Conservation (phyloP, 495 filamentous ascomycete species). For the Penicillium maclennaniae region DNA sequence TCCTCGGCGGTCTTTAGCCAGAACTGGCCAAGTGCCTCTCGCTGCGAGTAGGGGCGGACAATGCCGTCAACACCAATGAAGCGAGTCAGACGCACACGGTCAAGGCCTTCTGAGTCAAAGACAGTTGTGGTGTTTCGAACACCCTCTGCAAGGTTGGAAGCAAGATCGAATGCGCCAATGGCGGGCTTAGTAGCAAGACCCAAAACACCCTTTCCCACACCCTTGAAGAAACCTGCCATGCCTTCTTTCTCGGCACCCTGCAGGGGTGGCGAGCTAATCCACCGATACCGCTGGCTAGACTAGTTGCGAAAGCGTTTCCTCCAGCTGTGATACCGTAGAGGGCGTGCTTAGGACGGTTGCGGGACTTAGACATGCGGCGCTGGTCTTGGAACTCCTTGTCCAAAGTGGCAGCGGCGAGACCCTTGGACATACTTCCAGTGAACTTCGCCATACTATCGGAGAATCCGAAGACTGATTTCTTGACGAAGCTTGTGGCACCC, state of each 20-base stretch:
- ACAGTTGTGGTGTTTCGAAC: constrained; percentile 98
- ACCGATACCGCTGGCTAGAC: constrained; percentile 87
- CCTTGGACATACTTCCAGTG: constrained; percentile 95
- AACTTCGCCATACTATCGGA: constrained; percentile 95
- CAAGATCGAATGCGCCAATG: constrained; percentile 94
- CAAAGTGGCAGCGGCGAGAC: constrained; percentile 86
- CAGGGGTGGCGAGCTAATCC: constrained; percentile 86
- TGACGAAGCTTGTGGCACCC: constrained; percentile 93
- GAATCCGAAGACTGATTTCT: constrained; percentile 96
- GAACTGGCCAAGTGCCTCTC: constrained; percentile 94
- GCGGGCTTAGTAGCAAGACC: constrained; percentile 94
- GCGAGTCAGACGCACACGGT: constrained; percentile 85
- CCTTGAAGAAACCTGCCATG: constrained; percentile 90
- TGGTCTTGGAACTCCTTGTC: constrained; percentile 99
- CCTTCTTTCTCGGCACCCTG: constrained; percentile 97
- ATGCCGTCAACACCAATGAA: constrained; percentile 91
- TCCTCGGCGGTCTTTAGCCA: constrained; percentile 98
- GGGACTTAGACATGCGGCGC: constrained; percentile 85
- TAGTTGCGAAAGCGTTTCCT: constrained; percentile 89
- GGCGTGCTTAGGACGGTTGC: constrained; percentile 94
- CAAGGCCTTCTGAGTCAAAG: constrained; percentile 89
- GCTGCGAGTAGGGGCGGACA: constrained; percentile 90
- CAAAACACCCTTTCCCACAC: constrained; percentile 90
- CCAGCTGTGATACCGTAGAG: constrained; percentile 94
- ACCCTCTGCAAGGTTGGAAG: constrained; percentile 92